Evolutionary conservation across 257 asterid species (phyloP).

Genomic region (Capsicum baccatum): DNA sequence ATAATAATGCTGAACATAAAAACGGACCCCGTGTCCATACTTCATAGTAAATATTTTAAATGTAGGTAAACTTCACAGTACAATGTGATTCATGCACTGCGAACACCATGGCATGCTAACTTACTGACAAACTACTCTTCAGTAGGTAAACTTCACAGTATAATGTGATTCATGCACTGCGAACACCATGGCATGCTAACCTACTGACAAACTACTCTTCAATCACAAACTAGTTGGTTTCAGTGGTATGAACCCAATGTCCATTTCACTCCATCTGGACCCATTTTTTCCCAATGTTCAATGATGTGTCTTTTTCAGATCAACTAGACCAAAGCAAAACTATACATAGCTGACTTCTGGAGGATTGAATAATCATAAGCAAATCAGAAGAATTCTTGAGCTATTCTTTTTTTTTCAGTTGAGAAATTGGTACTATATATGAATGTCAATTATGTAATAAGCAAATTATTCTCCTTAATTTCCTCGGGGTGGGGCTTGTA

Average conservation of each 20-base stretch:
- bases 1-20: slow-evolving; percentile 7
- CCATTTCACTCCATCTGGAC: slow-evolving; percentile 1
- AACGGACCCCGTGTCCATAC: neutral
- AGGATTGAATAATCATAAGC: neutral
- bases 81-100: neutral
- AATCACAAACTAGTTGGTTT: slow-evolving; percentile 3
- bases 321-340: slow-evolving; percentile 2
- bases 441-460: slow-evolving; percentile 6
- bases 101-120: slow-evolving; percentile 12
- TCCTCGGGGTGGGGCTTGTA: neutral
- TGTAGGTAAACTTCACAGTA: slow-evolving; percentile 5
- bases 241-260: neutral
- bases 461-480: neutral
- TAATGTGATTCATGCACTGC: neutral
- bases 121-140: slow-evolving; percentile 5
- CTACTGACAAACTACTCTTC: neutral
- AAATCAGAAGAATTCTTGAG: neutral
- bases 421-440: neutral
- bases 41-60: neutral
- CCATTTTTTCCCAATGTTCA: neutral
- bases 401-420: neutral
- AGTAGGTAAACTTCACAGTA: slow-evolving; percentile 20
- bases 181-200: slow-evolving; percentile 12
- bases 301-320: neutral
- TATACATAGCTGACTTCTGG: neutral